Evolutionary conservation across 805 yeast genomes (phyloP).

Genomic region (Ascoidea rubescens): DNA sequence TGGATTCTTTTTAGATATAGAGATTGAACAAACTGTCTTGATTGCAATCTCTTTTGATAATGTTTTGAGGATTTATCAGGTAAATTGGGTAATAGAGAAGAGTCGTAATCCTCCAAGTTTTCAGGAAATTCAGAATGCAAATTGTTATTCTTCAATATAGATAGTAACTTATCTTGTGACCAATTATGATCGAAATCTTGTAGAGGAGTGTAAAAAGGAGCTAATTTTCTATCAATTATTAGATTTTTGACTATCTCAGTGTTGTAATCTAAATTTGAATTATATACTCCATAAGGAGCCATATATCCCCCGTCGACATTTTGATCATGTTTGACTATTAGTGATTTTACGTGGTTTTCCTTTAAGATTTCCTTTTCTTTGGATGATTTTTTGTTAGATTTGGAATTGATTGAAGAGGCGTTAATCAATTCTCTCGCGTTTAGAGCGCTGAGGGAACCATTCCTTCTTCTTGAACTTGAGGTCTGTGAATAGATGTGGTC

Average conservation of each 20-base stretch:
- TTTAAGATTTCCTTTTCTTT: slow-evolving; percentile 39
- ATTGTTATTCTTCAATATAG: slow-evolving; percentile 32
- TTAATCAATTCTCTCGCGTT: slow-evolving; percentile 15
- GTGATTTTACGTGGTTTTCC: slow-evolving; percentile 39
- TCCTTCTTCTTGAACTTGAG: slow-evolving; percentile 4
- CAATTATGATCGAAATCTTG: slow-evolving; percentile 65
- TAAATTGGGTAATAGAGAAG: slow-evolving; percentile 6
- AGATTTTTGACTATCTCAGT: slow-evolving; percentile 57
- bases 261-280: slow-evolving; percentile 57
- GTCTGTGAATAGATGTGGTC: neutral
- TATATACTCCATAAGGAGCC: slow-evolving; percentile 85
- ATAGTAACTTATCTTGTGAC: slow-evolving; percentile 43
- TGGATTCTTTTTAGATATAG: slow-evolving; percentile 25
- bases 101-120: slow-evolving; percentile 18
- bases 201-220: slow-evolving; percentile 86
- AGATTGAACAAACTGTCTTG: slow-evolving; percentile 24
- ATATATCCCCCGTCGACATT: slow-evolving; percentile 88
- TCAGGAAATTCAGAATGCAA: slow-evolving; percentile 40
- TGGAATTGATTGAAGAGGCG: slow-evolving; percentile 7
- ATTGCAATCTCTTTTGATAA: slow-evolving; percentile 25
- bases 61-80: slow-evolving; percentile 5
- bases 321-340: slow-evolving; percentile 50
- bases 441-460: slow-evolving; percentile 12
- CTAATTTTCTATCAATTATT: slow-evolving; percentile 55
- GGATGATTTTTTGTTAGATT: slow-evolving; percentile 22